These are phyloP conservation scores for Candida endomychidarum DNA, from an alignment of 805 yeast genomes.

Conservation along the genomic window DNA sequence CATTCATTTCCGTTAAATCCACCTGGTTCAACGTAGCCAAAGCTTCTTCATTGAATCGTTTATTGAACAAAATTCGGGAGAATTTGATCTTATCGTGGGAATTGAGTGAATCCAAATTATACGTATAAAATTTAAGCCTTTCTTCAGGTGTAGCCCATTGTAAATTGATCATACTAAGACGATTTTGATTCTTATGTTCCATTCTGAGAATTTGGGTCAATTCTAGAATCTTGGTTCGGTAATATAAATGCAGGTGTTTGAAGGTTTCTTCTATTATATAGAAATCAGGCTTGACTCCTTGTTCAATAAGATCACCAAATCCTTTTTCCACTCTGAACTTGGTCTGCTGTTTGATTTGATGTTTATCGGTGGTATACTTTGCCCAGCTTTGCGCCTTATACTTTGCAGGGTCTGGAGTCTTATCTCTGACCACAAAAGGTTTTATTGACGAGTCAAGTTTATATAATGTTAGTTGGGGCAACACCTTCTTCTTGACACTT, in stretches of 20 bases:
- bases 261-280: conserved; percentile 32
- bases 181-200: conserved; percentile 18
- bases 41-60: conserved; percentile 25
- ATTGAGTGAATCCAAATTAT: conserved; percentile 17
- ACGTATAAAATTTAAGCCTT: conserved; percentile 8
- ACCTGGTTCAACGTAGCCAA: conserved; percentile 19
- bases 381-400: conserved; percentile 8
- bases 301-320: conserved; percentile 28
- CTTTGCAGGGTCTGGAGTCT: conserved; percentile 12
- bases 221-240: conserved; percentile 13
- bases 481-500: background rate
- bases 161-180: conserved; percentile 25
- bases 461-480: conserved; percentile 1
- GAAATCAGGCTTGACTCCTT: conserved; percentile 38
- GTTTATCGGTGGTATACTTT: background rate
- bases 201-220: conserved; percentile 14
- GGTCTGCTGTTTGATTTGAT: conserved; percentile 22
- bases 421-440: conserved; percentile 11
- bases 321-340: conserved; percentile 33
- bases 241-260: conserved; percentile 21
- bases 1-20: conserved; percentile 27
- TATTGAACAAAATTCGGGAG: conserved; percentile 31
- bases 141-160: conserved; percentile 15
- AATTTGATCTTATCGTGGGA: conserved; percentile 29
- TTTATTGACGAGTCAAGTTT: conserved; percentile 6